These are phyloP conservation scores for Leishmania tarentolae DNA, from an alignment of 208 protist species.

Conservation along the genomic window DNA sequence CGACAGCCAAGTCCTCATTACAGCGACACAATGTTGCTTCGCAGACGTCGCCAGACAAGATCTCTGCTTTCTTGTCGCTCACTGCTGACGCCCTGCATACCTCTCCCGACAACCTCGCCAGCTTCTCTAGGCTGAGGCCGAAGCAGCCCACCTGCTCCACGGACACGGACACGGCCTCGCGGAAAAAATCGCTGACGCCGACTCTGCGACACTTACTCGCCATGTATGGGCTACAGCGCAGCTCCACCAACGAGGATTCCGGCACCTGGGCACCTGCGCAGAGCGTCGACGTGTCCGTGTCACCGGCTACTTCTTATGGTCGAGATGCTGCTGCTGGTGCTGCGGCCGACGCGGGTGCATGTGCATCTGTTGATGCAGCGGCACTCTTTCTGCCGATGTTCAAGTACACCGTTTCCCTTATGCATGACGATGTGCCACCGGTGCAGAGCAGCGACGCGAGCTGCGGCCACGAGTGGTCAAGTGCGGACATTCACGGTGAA, in stretches of 20 bases:
- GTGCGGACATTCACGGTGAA: not conserved
- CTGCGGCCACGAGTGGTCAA: not conserved
- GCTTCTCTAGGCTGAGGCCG: not conserved
- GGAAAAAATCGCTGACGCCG: slow-evolving; percentile 2
- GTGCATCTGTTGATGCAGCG: not conserved
- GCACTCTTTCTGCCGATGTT: not conserved
- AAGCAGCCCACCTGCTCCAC: slow-evolving; percentile 9
- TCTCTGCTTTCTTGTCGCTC: not conserved
- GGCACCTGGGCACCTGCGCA: slow-evolving; percentile 6
- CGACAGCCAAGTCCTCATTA: slow-evolving; percentile 2
- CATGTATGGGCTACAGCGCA: slow-evolving; percentile 9
- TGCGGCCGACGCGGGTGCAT: not conserved
- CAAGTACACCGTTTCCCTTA: not conserved
- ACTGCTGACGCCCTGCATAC: not conserved
- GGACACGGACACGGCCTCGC: slow-evolving; percentile 8
- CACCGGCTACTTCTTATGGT: not conserved
- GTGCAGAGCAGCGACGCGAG: not conserved
- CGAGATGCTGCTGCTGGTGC: not conserved
- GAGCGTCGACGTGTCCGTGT: not conserved
- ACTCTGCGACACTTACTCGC: slow-evolving; percentile 17
- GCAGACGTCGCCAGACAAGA: not conserved
- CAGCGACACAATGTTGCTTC: slow-evolving; percentile 1
- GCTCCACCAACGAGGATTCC: slow-evolving; percentile 16
- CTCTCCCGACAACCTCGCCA: not conserved
- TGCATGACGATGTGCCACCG: not conserved